Base-by-base conservation (phyloP, 805 yeast species). In the Wickerhamiella brachini region DNA sequence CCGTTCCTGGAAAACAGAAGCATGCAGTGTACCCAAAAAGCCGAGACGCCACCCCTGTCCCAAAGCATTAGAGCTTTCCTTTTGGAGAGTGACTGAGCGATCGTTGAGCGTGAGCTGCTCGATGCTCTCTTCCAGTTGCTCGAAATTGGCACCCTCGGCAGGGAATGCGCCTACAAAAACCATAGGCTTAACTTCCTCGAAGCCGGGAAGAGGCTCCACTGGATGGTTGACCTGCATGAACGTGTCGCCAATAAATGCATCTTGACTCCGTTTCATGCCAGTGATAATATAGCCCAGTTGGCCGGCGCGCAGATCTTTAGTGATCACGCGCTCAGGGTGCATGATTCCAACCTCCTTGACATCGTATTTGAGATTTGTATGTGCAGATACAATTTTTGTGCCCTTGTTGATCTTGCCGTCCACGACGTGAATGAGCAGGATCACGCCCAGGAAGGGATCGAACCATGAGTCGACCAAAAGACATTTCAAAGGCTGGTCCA, bases 41-140 rank as follows among this genome's bases (percentile, higher is more conserved):
- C 98, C 98, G 37, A 90, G 69, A 66, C 97, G 78, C 98, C 98
- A 90, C 37, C 98, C 98, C 61, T 89, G 93, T 0, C 98, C 98
- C 52, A 90, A 71, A 0, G 97, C 97, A 62, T 81, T 84, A 0
- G 97, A 89, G 0, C 95, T 85, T 60, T 90, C 97, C 59, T 89
- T 79, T 59, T 85, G 88, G 48, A 90, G 71, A 0, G 93, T 79
- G 1, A 93, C 97, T 0, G 95, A 83, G 59, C 97, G 77, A 63
- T 90, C 98, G 64, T 90, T 90, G 53, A 93, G 71, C 5, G 90
- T 95, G 56, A 90, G 71, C 61, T 87, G 88, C 59, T 83, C 85
- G 66, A 90, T 79, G 64, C 88, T 83, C 59, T 93, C 97, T 62
- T 93, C 95, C 71, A 90, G 74, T 24, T 77, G 82, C 54, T 85